Evolutionary conservation across 2,329 filamentous ascomycete species (phyloP).

Genomic region (Juglanconis juglandina): DNA sequence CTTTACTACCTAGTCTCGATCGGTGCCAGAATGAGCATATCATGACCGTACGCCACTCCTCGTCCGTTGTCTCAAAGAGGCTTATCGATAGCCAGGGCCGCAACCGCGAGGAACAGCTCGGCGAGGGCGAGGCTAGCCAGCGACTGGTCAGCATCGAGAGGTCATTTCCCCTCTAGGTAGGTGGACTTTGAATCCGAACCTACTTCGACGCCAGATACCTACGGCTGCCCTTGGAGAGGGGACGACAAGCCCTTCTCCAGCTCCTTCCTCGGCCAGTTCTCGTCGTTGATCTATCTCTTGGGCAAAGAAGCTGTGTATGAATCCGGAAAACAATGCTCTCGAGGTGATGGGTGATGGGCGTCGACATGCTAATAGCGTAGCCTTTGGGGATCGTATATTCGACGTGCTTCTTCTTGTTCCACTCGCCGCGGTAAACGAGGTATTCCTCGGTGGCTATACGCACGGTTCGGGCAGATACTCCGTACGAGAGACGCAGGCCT

Average conservation of each 20-base stretch:
- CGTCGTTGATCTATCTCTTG: slow-evolving; percentile 21
- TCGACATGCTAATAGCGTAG: slow-evolving; percentile 18
- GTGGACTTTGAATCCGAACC: not conserved
- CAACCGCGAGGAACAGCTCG: slow-evolving; percentile 9
- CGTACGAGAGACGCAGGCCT: slow-evolving; percentile 14
- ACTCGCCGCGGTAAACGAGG: slow-evolving; percentile 15
- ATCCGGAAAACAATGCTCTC: slow-evolving; percentile 15
- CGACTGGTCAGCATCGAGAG: not conserved
- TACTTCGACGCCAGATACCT: slow-evolving; percentile 12
- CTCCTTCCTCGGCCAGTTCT: slow-evolving; percentile 6
- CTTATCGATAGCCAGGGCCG: slow-evolving; percentile 1
- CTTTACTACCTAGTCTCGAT: not conserved
- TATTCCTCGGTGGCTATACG: slow-evolving; percentile 20
- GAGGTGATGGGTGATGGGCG: slow-evolving; percentile 19
- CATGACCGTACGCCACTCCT: slow-evolving; percentile 13
- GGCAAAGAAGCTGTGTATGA: slow-evolving; percentile 17
- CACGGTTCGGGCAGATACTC: slow-evolving; percentile 16
- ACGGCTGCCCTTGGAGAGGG: slow-evolving; percentile 4
- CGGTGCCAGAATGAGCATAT: slow-evolving; percentile 8
- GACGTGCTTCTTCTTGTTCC: slow-evolving; percentile 13
- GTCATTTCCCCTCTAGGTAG: not conserved
- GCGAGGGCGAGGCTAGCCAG: slow-evolving; percentile 5
- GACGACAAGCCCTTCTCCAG: slow-evolving; percentile 7
- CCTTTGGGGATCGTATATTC: slow-evolving; percentile 21
- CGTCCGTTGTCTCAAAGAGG: slow-evolving; percentile 9